A percentile compares a stretch with the other conserved stretches of the same genome.
phyloP scores from a whole-genome alignment of 2,329 filamentous ascomycete species.

The Neofusicoccum kwambonambiense region DNA sequence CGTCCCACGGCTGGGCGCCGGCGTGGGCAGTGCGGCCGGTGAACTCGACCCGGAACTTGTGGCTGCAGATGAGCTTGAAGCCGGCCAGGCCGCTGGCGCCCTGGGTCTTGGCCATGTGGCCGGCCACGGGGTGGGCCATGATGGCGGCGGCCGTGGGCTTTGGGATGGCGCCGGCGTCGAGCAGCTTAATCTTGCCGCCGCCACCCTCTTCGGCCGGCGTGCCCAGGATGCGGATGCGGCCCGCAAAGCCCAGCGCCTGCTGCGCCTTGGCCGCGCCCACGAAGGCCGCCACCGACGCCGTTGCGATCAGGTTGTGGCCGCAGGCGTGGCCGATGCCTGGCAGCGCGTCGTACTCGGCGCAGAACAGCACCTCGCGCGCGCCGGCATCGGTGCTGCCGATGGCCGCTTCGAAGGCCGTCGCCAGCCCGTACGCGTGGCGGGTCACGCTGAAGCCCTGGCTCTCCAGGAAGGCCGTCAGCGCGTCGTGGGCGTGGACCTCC shows the following conservation, averaged over 20 bases:
- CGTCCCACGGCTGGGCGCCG: constrained; percentile 39
- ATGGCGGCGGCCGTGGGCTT: constrained; percentile 25
- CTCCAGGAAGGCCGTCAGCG: constrained; percentile 23
- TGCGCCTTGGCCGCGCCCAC: constrained; percentile 50
- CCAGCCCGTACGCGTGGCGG: constrained; percentile 33
- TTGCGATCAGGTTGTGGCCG: constrained; percentile 57
- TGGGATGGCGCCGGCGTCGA: constrained; percentile 44
- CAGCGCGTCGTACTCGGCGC: constrained; percentile 52
- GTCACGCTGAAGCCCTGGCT: constrained; percentile 26
- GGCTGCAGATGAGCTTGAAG: constrained; percentile 19
- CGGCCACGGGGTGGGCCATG: constrained; percentile 30
- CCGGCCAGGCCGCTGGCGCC: constrained; percentile 25
- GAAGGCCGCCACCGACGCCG: constrained; percentile 47
- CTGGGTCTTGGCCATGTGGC: constrained; percentile 22
- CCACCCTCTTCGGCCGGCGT: constrained; percentile 57
- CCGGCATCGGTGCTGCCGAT: constrained; percentile 27
- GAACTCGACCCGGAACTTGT: constrained; percentile 23
- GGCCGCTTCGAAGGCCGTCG: constrained; percentile 35
- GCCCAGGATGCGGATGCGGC: constrained; percentile 50
- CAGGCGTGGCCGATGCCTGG: constrained; percentile 54
- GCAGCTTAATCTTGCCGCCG: constrained; percentile 52
- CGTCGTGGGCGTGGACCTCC: constrained; percentile 27
- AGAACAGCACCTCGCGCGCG: constrained; percentile 43
- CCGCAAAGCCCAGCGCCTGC: constrained; percentile 41
- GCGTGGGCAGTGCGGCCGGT: constrained; percentile 37